phyloP scores from a whole-genome alignment of 1,139 yeast genomes.

The Taphrina wiesneri region DNA sequence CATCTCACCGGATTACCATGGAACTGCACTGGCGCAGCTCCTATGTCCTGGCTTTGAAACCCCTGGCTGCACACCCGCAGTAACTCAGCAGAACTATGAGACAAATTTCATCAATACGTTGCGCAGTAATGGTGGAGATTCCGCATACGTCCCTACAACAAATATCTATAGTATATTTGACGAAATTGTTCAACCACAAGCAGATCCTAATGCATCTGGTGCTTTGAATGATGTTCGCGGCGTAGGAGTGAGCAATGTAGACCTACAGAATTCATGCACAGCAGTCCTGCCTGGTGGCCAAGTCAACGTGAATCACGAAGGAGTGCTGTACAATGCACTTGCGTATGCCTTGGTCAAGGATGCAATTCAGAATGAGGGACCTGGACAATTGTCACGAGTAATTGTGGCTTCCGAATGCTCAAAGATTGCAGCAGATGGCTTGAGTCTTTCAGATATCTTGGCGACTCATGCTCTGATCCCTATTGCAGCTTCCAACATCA shows the following conservation, averaged over 20 bases:
- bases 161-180: slow-evolving; percentile 8
- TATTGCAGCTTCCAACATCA: not conserved
- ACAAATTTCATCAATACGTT: not conserved
- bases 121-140: slow-evolving; percentile 11
- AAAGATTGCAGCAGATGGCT: not conserved
- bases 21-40: not conserved
- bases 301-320: slow-evolving; percentile 1
- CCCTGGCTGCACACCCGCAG: not conserved
- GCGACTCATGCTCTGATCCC: slow-evolving; percentile 5
- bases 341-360: slow-evolving; percentile 10
- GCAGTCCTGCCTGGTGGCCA: slow-evolving; percentile 3
- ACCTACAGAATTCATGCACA: slow-evolving; percentile 1
- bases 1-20: slow-evolving; percentile 8
- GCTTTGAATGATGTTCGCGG: not conserved
- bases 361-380: slow-evolving; percentile 6
- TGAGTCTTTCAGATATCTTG: slow-evolving; percentile 4
- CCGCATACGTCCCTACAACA: slow-evolving; percentile 18
- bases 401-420: slow-evolving; percentile 1
- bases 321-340: slow-evolving; percentile 5
- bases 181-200: slow-evolving; percentile 9
- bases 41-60: slow-evolving; percentile 5
- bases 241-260: not conserved
- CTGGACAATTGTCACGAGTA: not conserved
- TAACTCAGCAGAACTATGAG: slow-evolving; percentile 3
- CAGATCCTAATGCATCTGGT: slow-evolving; percentile 3